Conservation (phyloP, 768 basidiomycete genomes). For the Tylopilus sp. region DNA sequence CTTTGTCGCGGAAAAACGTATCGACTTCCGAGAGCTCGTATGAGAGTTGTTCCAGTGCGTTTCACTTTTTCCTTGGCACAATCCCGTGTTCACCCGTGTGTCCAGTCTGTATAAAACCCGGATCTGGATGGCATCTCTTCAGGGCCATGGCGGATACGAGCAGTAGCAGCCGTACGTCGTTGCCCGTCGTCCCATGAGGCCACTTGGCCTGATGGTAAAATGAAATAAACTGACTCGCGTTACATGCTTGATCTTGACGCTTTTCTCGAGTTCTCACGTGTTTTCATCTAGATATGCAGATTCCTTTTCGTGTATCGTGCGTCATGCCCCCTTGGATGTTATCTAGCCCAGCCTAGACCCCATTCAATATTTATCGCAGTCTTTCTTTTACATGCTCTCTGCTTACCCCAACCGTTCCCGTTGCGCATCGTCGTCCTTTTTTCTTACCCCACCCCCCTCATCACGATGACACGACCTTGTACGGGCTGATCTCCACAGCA, state of each 20-base stretch:
- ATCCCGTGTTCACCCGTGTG: not conserved
- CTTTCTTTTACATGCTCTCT: not conserved
- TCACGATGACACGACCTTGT: too few relatives aligned
- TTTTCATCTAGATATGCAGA: conserved; percentile 34
- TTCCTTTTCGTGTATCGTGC: not conserved
- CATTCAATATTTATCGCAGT: conserved; percentile 23
- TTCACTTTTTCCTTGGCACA: conserved; percentile 1
- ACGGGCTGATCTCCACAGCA: too few relatives aligned
- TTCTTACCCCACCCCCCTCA: not conserved
- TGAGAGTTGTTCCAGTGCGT: conserved; percentile 84
- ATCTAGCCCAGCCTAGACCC: conserved; percentile 34
- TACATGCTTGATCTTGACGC: conserved; percentile 24
- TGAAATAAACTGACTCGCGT: conserved; percentile 16
- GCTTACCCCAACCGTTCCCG: not conserved
- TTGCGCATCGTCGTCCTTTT: not conserved
- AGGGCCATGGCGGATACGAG: conserved; percentile 45
- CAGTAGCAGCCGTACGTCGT: conserved; percentile 31
- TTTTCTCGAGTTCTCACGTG: conserved; percentile 5
- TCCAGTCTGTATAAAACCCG: conserved; percentile 85
- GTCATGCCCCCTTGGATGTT: conserved; percentile 14
- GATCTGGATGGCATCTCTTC: conserved; percentile 92
- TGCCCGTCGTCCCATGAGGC: not conserved
- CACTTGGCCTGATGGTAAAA: conserved; percentile 7
- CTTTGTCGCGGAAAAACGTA: conserved; percentile 92
- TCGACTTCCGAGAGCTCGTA: conserved; percentile 95